A percentile compares a stretch with the other conserved stretches of the same genome.
Conservation (phyloP, 352 stramenopile genomes). For the Globisporangium spiculum region DNA sequence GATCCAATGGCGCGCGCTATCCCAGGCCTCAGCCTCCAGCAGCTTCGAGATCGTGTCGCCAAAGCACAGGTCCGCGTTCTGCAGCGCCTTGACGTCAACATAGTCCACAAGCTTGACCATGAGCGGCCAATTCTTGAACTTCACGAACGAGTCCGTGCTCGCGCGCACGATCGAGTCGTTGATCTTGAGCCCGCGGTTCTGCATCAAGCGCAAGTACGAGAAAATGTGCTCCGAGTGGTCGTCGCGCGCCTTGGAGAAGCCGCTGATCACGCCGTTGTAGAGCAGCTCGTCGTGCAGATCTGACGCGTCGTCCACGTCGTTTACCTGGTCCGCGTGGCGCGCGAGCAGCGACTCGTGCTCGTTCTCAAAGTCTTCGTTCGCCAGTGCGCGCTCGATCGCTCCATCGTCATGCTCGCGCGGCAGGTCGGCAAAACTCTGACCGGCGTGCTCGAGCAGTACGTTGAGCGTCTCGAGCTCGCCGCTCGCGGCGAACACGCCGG, state of each 20-base stretch:
- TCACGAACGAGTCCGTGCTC: constrained; percentile 66
- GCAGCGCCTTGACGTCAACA: constrained; percentile 45
- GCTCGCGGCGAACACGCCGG: constrained; percentile 72
- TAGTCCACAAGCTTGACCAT: constrained; percentile 45
- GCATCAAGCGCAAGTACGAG: constrained; percentile 58
- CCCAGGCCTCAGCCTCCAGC: constrained; percentile 56
- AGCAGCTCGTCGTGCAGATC: constrained; percentile 52
- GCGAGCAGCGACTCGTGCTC: constrained; percentile 21
- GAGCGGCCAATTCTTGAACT: constrained; percentile 56
- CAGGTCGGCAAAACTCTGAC: constrained; percentile 32
- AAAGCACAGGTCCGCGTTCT: constrained; percentile 58
- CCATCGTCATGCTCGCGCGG: constrained; percentile 24
- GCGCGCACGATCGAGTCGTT: constrained; percentile 78
- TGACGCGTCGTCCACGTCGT: constrained; percentile 26
- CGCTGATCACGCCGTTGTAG: constrained; percentile 79
- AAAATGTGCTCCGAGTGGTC: constrained; percentile 70
- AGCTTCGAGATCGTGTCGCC: constrained; percentile 81
- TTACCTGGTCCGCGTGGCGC: constrained; percentile 19
- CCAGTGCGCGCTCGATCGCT: constrained; percentile 17
- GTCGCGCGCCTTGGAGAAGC: constrained; percentile 67
- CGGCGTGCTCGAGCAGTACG: constrained; percentile 56
- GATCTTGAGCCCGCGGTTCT: constrained; percentile 42
- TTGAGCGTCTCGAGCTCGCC: constrained; percentile 70
- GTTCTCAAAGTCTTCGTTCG: constrained; percentile 26
- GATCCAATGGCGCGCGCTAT: constrained; percentile 55